Evolutionary conservation across 2,329 filamentous ascomycete genomes (phyloP).

Genomic region (Diaporthe velutina): DNA sequence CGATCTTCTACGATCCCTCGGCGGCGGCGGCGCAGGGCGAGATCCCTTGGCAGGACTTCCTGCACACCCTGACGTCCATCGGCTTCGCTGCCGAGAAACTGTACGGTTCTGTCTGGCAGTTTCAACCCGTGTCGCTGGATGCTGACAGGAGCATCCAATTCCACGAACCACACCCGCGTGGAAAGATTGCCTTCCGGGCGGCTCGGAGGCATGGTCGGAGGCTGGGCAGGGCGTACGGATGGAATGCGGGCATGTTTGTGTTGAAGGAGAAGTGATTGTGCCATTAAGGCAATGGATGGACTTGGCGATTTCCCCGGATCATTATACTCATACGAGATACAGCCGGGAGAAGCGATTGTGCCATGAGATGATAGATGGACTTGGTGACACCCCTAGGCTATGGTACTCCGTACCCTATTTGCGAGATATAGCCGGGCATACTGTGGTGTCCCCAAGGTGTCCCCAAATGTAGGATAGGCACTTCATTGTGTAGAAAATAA

Average conservation of each 20-base stretch:
- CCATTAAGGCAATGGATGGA: not conserved
- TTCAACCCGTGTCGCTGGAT: slow-evolving; percentile 57
- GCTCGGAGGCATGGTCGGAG: slow-evolving; percentile 63
- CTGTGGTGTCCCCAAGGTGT: no score
- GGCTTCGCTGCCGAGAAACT: slow-evolving; percentile 69
- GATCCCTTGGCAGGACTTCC: slow-evolving; percentile 65
- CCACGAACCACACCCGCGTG: slow-evolving; percentile 69
- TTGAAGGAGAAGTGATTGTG: slow-evolving; percentile 3
- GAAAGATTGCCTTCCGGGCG: slow-evolving; percentile 62
- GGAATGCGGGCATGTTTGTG: slow-evolving; percentile 60
- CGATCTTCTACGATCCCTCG: slow-evolving; percentile 55
- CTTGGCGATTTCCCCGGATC: no score
- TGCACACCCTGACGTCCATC: slow-evolving; percentile 62
- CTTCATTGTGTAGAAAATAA: no score
- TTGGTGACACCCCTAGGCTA: no score
- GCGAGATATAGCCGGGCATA: no score
- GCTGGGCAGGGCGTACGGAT: slow-evolving; percentile 64
- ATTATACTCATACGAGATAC: no score
- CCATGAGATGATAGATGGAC: not conserved
- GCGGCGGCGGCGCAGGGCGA: slow-evolving; percentile 57
- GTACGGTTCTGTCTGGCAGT: slow-evolving; percentile 73
- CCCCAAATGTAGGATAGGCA: no score
- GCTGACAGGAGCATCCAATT: slow-evolving; percentile 67
- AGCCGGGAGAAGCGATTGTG: not conserved
- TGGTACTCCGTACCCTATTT: no score